Percentiles rank a stretch among this genome's conserved stretches.
These are phyloP conservation scores for Penicillium sp. DNA, from an alignment of 2,329 filamentous ascomycete genomes.

Conservation along the genomic window DNA sequence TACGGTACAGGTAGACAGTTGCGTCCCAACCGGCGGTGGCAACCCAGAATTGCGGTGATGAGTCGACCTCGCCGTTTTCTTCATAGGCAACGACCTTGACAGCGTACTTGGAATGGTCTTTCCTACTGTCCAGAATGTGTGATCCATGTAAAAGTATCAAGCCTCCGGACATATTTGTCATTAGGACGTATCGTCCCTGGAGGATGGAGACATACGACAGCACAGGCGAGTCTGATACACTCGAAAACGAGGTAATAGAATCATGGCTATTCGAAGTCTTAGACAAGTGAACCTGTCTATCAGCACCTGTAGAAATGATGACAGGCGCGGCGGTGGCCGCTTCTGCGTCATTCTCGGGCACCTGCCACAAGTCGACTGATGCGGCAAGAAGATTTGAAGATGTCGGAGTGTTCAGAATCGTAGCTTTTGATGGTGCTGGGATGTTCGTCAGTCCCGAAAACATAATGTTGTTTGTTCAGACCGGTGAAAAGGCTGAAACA, in stretches of 20 bases:
- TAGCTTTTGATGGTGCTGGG: conserved; percentile 48
- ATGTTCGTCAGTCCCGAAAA: conserved; percentile 10
- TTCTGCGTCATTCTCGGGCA: conserved; percentile 13
- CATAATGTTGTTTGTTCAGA: background rate
- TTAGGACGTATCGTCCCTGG: conserved; percentile 46
- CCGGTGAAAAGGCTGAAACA: background rate
- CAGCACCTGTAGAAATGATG: conserved; percentile 48
- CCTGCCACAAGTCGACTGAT: conserved; percentile 41
- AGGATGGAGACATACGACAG: conserved; percentile 50
- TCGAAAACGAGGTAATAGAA: conserved; percentile 24
- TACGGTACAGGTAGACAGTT: conserved; percentile 53
- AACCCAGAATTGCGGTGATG: conserved; percentile 36
- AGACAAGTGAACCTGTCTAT: conserved; percentile 50
- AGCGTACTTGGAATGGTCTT: conserved; percentile 59
- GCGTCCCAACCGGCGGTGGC: conserved; percentile 63
- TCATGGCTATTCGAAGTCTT: conserved; percentile 20
- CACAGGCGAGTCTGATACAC: conserved; percentile 46
- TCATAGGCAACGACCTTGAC: conserved; percentile 50
- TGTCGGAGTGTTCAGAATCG: conserved; percentile 43
- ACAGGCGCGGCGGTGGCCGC: conserved; percentile 16
- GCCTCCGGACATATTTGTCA: conserved; percentile 60
- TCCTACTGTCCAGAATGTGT: conserved; percentile 47
- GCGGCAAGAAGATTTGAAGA: conserved; percentile 55
- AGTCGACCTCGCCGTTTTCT: conserved; percentile 22
- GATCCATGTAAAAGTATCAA: conserved; percentile 49